Percentiles rank a stretch among this genome's conserved stretches.
phyloP scores from a whole-genome alignment of 2,329 filamentous ascomycete species.

The Fusarium phyllophilum region DNA sequence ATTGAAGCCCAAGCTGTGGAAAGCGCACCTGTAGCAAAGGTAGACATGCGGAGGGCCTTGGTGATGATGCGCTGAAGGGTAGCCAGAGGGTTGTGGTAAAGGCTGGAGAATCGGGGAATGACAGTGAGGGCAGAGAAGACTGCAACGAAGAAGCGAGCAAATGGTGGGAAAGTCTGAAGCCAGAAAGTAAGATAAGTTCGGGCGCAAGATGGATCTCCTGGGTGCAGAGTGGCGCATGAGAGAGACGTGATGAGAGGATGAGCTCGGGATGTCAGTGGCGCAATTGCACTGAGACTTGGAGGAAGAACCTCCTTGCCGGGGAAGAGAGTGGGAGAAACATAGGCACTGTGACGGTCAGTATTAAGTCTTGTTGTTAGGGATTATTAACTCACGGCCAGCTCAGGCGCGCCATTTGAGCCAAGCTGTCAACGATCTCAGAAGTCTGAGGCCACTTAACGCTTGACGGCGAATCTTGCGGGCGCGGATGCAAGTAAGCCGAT shows the following conservation, averaged over 20 bases:
- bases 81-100: slow-evolving; percentile 75
- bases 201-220: slow-evolving; percentile 85
- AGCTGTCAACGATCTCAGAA: slow-evolving; percentile 80
- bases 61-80: slow-evolving; percentile 74
- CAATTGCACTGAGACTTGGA: slow-evolving; percentile 71
- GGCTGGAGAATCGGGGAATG: slow-evolving; percentile 72
- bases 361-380: not conserved
- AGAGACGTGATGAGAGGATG: slow-evolving; percentile 88
- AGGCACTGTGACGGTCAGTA: slow-evolving; percentile 62
- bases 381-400: slow-evolving; percentile 78
- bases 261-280: slow-evolving; percentile 82
- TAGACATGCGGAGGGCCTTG: slow-evolving; percentile 76
- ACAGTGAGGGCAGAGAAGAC: slow-evolving; percentile 76
- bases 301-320: slow-evolving; percentile 76
- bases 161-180: slow-evolving; percentile 81
- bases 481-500: slow-evolving; percentile 78
- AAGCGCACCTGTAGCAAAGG: slow-evolving; percentile 81
- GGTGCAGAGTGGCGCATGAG: slow-evolving; percentile 90
- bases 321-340: slow-evolving; percentile 87
- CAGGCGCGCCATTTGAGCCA: slow-evolving; percentile 82
- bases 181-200: slow-evolving; percentile 90
- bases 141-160: slow-evolving; percentile 81
- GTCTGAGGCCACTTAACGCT: slow-evolving; percentile 78
- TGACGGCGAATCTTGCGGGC: slow-evolving; percentile 74
- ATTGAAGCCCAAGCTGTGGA: slow-evolving; percentile 89